Base-by-base conservation (phyloP, 805 yeast species). In the Nakazawaea pomicola region DNA sequence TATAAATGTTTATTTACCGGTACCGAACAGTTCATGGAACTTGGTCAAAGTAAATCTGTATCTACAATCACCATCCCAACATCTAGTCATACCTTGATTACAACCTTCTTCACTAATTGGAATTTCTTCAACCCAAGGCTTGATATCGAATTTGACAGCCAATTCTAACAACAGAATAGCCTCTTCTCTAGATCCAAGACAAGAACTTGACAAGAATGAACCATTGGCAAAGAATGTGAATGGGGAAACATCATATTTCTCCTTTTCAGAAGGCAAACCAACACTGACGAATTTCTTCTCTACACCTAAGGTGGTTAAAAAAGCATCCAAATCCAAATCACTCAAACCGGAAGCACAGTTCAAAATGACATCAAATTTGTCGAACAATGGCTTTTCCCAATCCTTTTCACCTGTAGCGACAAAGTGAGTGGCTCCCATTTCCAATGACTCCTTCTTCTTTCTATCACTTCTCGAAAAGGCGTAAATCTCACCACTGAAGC, bases 21-120 rank as follows among this genome's bases (percentile, higher is more conserved):
- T 44, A 21, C 62, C 62, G 40, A 71, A 72, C 6, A 67, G 72
- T 53, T 70, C 62, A 54, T 64, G 67, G 53, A 60, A 73, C 29
- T 68, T 70, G 38, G 76, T 72, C 46, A 73, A 67, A 17, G 68
- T 71, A 48, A 70, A 68, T 65, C 78, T 68, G 54, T 71, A 73
- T 57, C 76, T 69, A 32, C 69, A 70, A 45, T 72, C 76, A 51
- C 74, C 74, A 7, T 62, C 49, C 52, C 66, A 58, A 40, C 71
- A 67, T 55, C 69, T 69, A 36, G 68, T 60, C 59, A 72, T 64
- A 8, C 70, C 76, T 25, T 49, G 51, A 25, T 62, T 56, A 44
- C 70, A 65, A 43, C 64, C 65, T 38, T 55, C 64, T 50, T 65
- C 76, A 34, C 64, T 55, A 40, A 73, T 64, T 33, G 74, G 76